Evolutionary conservation across 2,329 filamentous ascomycete genomes (phyloP), one percentile per base, ranked within the genome.

Genomic region (Beauveria rudraprayagi): DNA sequence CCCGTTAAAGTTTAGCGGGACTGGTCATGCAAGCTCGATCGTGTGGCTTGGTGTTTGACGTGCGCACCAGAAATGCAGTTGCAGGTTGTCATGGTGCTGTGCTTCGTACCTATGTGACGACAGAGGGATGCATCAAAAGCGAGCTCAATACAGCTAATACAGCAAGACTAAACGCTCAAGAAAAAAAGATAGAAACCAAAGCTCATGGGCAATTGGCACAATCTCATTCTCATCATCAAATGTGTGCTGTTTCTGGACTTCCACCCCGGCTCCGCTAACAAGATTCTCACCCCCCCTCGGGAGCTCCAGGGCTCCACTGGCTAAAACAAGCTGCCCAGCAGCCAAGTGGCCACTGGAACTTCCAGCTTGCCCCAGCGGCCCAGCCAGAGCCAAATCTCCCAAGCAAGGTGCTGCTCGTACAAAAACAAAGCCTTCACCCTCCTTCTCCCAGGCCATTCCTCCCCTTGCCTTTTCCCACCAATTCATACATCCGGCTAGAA

Each of bases 341-440:
- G 30, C 34, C 2, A 53, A 5, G 34, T 51, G 26, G 30, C 48
- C 48, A 51, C 48, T 51, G 48, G 48, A 51, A 51, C 48, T 34
- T 37, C 34, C 34, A 51, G 48, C 48, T 50, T 30, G 47, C 24
- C 47, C 34, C 34, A 37, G 34, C 14, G 34, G 34, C 34, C 34
- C 11, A 37, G 34, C 34, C 34, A 37, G 34, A 37, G 34, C 34
- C 34, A 37, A 37, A 37, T 37, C 14, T 37, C 34, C 34, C 34
- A 37, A 37, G 34, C 34, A 37, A 37, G 11, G 14, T 51, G 24
- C 34, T 37, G 14, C 53, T 47, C 53, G 16, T 58, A 56, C 54
- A 58, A 58, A 58, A 58, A 58, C 56, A 58, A 58, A 58, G 46
- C 55, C 46, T 28, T 43, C 46, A 51, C 56, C 56, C 56, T 51